Percentiles rank a stretch among this genome's conserved stretches.
Conservation (phyloP, 2,329 filamentous ascomycete species). For the Hypoxylon sp. region DNA sequence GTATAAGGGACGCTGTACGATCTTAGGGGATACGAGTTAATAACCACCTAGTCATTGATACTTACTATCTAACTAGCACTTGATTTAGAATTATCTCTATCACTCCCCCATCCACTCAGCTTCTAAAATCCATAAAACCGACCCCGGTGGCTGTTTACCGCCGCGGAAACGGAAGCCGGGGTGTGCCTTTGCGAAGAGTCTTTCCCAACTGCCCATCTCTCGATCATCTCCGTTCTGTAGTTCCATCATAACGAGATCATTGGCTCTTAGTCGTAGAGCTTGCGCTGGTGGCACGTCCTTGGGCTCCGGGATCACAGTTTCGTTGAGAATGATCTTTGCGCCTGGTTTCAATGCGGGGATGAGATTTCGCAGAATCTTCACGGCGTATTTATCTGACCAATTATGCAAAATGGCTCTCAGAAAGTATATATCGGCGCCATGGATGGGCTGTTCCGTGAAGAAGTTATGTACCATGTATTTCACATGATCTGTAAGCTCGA, state of each 20-base stretch:
- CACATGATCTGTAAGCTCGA: constrained; percentile 34
- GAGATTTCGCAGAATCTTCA: constrained; percentile 55
- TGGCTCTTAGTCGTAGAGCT: constrained; percentile 3
- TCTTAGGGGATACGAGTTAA: neutral
- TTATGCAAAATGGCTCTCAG: constrained; percentile 61
- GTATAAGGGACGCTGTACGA: neutral
- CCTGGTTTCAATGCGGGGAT: constrained; percentile 59
- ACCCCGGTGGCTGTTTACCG: constrained; percentile 10
- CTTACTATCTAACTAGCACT: neutral
- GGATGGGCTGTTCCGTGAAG: constrained; percentile 60
- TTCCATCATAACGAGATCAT: constrained; percentile 22
- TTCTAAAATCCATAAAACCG: constrained; percentile 4
- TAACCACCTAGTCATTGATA: too few species aligned
- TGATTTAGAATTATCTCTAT: neutral
- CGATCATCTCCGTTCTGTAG: constrained; percentile 28
- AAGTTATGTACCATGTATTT: constrained; percentile 59
- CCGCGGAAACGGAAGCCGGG: constrained; percentile 29
- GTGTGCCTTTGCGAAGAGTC: constrained; percentile 24
- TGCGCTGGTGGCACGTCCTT: neutral
- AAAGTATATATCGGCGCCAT: constrained; percentile 59
- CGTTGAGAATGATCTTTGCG: constrained; percentile 52
- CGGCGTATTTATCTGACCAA: constrained; percentile 59
- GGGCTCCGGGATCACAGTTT: constrained; percentile 24
- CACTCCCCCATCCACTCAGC: constrained; percentile 7
- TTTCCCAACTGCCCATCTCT: constrained; percentile 30